Evolutionary conservation across 176 grass and related monocot genomes (phyloP).

Genomic region (Sorghum bicolor): DNA sequence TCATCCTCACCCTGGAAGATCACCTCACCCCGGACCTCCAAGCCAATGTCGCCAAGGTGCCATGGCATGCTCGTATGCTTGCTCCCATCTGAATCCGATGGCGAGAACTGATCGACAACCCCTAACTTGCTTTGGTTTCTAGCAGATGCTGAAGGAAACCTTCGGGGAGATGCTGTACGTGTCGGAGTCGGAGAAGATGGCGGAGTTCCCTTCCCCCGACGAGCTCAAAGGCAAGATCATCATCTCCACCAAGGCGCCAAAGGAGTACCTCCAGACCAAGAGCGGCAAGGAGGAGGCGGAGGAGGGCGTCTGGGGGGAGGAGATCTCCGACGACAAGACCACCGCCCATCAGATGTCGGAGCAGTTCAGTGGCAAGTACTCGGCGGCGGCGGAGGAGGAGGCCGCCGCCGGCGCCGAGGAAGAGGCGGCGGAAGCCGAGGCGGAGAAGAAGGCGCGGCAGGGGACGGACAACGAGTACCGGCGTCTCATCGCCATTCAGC

Average conservation of each 20-base stretch:
- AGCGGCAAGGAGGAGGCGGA: constrained; percentile 16
- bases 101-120: neutral
- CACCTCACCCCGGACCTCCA: constrained; percentile 71
- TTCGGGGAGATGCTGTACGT: constrained; percentile 57
- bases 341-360: constrained; percentile 22
- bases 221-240: constrained; percentile 63
- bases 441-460: constrained; percentile 34
- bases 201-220: constrained; percentile 70
- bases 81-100: neutral
- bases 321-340: constrained; percentile 44
- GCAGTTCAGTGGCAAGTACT: constrained; percentile 19
- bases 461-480: constrained; percentile 46
- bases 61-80: neutral
- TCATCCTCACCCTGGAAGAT: constrained; percentile 93
- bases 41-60: constrained; percentile 65
- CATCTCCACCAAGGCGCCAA: constrained; percentile 77
- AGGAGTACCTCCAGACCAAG: constrained; percentile 61
- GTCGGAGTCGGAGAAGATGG: constrained; percentile 31
- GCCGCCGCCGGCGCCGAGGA: constrained; percentile 18
- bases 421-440: constrained; percentile 31
- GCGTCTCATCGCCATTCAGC: constrained; percentile 58
- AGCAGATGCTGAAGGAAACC: constrained; percentile 71
- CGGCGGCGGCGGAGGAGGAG: constrained; percentile 40
- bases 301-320: constrained; percentile 59
- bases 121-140: too few relatives aligned